These are phyloP conservation scores for Alternaria conjuncta DNA, from an alignment of 2,329 filamentous ascomycete species.

Conservation along the genomic window DNA sequence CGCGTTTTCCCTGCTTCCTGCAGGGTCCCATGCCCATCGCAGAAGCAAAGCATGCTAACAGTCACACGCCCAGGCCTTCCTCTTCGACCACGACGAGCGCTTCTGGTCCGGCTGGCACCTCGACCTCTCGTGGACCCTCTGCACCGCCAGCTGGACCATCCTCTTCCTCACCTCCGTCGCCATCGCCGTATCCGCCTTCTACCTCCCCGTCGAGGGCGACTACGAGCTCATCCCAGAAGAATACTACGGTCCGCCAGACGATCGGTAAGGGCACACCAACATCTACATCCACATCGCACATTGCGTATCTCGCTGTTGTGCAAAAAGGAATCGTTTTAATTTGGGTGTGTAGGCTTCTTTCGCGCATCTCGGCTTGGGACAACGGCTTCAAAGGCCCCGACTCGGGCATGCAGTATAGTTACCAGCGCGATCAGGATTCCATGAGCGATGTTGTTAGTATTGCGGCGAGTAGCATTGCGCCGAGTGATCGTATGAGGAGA, in stretches of 20 bases:
- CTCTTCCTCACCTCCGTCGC: constrained; percentile 61
- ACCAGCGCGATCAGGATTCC: constrained; percentile 26
- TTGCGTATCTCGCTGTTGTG: neutral
- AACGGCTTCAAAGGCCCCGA: constrained; percentile 38
- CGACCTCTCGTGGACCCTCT: constrained; percentile 78
- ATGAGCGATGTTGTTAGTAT: constrained; percentile 26
- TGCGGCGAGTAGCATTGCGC: constrained; percentile 10
- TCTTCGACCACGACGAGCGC: constrained; percentile 81
- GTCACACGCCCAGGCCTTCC: constrained; percentile 67
- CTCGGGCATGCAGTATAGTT: constrained; percentile 24
- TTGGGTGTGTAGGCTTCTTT: constrained; percentile 34
- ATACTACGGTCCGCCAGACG: constrained; percentile 37
- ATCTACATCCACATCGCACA: neutral
- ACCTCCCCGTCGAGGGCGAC: constrained; percentile 80
- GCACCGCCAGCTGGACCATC: constrained; percentile 65
- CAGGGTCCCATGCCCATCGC: neutral
- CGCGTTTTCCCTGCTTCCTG: neutral
- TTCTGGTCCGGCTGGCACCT: constrained; percentile 85
- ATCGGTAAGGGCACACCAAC: constrained; percentile 35
- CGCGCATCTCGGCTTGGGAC: constrained; percentile 44
- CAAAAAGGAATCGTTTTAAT: constrained; percentile 26
- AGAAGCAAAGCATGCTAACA: constrained; percentile 11
- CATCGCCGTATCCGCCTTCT: constrained; percentile 70
- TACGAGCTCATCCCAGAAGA: constrained; percentile 74
- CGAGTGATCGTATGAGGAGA: constrained; percentile 12